Base-by-base conservation (phyloP, 129 eudicot species). In the Scalesia atractyloides region DNA sequence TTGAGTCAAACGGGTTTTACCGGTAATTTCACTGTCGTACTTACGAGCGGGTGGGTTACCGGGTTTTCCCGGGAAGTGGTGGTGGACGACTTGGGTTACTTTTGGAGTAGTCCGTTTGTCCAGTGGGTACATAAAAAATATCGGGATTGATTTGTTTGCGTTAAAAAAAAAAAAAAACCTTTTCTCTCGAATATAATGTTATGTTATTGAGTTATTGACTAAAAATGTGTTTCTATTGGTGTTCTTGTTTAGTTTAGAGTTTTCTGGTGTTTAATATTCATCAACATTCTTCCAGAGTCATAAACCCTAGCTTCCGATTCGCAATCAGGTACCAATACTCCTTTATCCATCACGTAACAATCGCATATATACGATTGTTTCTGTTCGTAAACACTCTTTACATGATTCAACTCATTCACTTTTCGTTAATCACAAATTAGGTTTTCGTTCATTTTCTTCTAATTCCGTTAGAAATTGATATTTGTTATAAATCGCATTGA, bases 261-360 rank as follows among this genome's bases (percentile, higher is more conserved):
- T 26, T 36, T 64, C 71, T 50, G 16, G 79, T 51, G 50, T 37
- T 71, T 7, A 9, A 19, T 58, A 14, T 41, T 22, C 57, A 12
- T 19, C 59, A 64, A 2, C 57, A 67, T 46, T 46, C 49, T 18
- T 74, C 56, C 46, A 43, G 4, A 59, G 11, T 68, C 81, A 47
- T 76, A 58, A 77, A 77, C 81, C 81, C 81, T 77, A 77, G 49
- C 46, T 59, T 60, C 46, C 11, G 53, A 33, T 20, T 58, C 36
- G 61, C 46, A 66, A 66, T 75, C 66, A 20, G 57, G 30, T 3
- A 68, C 60, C 60, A 30, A 41, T 41, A 41, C 9, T 67, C 15
- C 48, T 34, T 59, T 19, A 14, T 41, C 26, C 59, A 15, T 57
- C 62, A 22, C 33, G 26, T 60, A 30, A n/a, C 37, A 57, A 5